phyloP scores from a whole-genome alignment of 345 rosid species.

The Eucalyptus melliodora region DNA sequence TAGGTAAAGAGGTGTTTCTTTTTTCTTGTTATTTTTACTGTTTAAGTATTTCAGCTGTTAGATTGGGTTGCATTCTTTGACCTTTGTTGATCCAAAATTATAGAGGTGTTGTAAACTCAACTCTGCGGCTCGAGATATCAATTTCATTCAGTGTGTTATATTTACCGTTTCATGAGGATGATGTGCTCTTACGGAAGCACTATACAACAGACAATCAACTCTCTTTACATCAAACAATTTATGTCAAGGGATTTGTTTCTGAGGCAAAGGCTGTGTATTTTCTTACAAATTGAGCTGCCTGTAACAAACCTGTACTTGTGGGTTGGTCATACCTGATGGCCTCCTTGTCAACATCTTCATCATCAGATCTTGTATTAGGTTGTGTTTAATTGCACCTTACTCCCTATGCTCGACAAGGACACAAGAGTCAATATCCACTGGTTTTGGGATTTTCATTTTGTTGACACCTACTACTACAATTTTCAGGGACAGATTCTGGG shows the following conservation, averaged over 20 bases:
- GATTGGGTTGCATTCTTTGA: background rate
- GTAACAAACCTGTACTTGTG: background rate
- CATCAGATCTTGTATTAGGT: background rate
- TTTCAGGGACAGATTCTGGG: constrained; percentile 17
- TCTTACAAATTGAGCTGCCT: background rate
- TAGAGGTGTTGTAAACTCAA: background rate
- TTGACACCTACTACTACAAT: background rate
- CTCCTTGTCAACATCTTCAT: background rate
- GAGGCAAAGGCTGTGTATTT: background rate
- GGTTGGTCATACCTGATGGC: background rate
- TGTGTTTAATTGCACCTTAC: background rate
- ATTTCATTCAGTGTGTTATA: background rate
- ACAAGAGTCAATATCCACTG: background rate
- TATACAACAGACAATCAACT: background rate
- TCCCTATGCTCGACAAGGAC: background rate
- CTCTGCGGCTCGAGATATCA: background rate
- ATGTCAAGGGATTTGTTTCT: background rate
- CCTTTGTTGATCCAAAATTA: background rate
- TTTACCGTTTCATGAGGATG: background rate
- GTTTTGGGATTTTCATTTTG: background rate
- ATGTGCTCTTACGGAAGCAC: background rate
- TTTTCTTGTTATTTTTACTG: background rate
- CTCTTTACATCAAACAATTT: background rate
- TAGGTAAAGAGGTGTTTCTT: background rate
- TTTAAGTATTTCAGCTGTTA: background rate